These are phyloP conservation scores for Trichoderma sp. DNA, from an alignment of 2,329 filamentous ascomycete genomes.

Conservation along the genomic window DNA sequence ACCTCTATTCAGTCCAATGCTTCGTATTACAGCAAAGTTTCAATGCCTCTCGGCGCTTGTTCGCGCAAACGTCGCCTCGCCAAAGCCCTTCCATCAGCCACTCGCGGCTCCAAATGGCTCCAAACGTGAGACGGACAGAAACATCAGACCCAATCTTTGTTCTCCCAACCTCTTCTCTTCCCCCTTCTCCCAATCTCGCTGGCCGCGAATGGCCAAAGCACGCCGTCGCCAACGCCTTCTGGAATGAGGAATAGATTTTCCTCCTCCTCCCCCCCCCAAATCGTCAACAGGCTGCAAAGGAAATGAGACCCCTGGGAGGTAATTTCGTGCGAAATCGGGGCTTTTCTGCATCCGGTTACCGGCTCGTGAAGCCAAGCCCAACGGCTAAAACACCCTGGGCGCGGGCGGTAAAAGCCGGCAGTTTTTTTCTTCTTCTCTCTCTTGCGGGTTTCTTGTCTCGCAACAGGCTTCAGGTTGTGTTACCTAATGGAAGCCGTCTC, in stretches of 20 bases:
- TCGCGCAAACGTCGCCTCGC: not conserved
- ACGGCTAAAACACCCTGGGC: not conserved
- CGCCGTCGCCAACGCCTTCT: conserved; percentile 5
- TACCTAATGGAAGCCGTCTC: not conserved
- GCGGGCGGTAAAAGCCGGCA: conserved; percentile 5
- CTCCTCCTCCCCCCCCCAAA: not conserved
- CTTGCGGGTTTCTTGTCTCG: too few species aligned
- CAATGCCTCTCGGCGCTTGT: not conserved
- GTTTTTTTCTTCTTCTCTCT: not conserved
- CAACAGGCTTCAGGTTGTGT: not conserved
- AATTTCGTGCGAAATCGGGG: conserved; percentile 12
- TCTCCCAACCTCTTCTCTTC: not conserved
- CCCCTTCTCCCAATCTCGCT: not conserved
- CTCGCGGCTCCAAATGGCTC: too few species aligned
- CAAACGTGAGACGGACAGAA: not conserved
- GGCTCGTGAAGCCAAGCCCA: conserved; percentile 8
- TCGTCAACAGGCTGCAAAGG: not conserved
- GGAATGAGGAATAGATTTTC: conserved; percentile 3
- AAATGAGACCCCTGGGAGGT: conserved; percentile 11
- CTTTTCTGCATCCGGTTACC: conserved; percentile 10
- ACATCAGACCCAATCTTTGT: not conserved
- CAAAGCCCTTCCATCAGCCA: not conserved
- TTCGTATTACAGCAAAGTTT: too few species aligned
- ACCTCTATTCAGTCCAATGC: too few species aligned
- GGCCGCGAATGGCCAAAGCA: not conserved